Evolutionary conservation across 306 rosid genomes (phyloP), one percentile per base, ranked within the genome.

Genomic region (Hippophae rhamnoides): DNA sequence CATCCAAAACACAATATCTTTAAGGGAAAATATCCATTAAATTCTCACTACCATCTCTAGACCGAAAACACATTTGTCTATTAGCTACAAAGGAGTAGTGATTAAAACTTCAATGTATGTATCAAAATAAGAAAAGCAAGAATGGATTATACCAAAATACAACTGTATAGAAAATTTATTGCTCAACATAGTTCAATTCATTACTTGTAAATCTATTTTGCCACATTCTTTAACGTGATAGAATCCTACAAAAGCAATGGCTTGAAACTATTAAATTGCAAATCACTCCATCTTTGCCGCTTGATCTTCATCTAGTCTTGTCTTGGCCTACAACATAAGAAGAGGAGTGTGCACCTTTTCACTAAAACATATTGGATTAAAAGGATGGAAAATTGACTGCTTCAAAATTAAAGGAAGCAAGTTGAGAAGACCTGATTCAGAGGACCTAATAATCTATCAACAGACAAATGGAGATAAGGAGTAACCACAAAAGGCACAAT

Each of bases 281-380:
- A 64, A 82, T 73, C 69, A 82, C 76, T 74, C 80, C 84, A 70
- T 73, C 74, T 76, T 75, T 64, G 75, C 81, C 75, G 74, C 94
- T 61, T 63, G 84, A 65, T 78, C 89, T 74, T 86, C 94, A 86
- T 78, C 82, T 82, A 77, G 93, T 74, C 86, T 75, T 67, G 82
- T 80, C 81, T 43, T 64, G 69, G 74, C 94, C 94, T 86, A 86
- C 94, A 86, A 76, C 63, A 70, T 53, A 61, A 64, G 47, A 53
- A 63, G 49, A 67, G 49, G 50, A 59, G 56, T 69, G 63, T 31
- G 48, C 50, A 47, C 56, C 53, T 58, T 66, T 69, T 53, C 54
- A 62, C 43, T 12, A 49, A 63, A 38, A 50, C 23, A 58, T 53
- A 66, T 52, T 31, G 14, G 40, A 48, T 6, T 44, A 25, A 41